Percentiles rank a stretch among this genome's conserved stretches.
Conservation (phyloP, 768 basidiomycete genomes). For the Leccinum subtestaceum region DNA sequence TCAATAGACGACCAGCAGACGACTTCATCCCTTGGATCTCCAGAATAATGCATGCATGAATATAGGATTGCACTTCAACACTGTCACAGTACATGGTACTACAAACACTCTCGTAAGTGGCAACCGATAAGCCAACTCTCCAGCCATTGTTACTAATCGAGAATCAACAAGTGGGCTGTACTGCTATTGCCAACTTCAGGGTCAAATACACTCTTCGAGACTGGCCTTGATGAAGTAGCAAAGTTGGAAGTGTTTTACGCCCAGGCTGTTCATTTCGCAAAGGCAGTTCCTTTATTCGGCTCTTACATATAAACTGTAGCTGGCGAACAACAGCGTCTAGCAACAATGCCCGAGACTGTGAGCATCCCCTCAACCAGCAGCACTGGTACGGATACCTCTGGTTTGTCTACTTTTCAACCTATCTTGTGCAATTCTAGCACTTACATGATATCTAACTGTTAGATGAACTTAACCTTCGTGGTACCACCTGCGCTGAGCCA, state of each 20-base stretch:
- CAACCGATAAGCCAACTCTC: neutral
- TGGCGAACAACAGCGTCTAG: neutral
- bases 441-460: neutral
- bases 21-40: too few relatives aligned
- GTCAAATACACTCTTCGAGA: neutral
- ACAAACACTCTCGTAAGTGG: neutral
- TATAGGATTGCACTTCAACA: too few relatives aligned
- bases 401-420: neutral
- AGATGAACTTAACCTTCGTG: neutral
- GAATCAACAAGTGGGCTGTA: neutral
- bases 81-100: neutral
- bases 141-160: too few relatives aligned
- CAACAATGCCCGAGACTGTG: neutral
- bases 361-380: neutral
- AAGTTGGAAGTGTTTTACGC: neutral
- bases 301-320: neutral
- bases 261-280: neutral
- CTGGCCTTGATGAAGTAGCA: too few relatives aligned
- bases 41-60: too few relatives aligned
- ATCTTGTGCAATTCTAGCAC: neutral
- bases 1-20: too few relatives aligned
- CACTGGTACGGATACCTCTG: neutral
- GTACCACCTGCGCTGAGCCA: neutral
- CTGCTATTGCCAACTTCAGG: neutral
- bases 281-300: neutral